Base-by-base conservation (phyloP, 352 stramenopile genomes). In the Pythium rhizo-oryzae region DNA sequence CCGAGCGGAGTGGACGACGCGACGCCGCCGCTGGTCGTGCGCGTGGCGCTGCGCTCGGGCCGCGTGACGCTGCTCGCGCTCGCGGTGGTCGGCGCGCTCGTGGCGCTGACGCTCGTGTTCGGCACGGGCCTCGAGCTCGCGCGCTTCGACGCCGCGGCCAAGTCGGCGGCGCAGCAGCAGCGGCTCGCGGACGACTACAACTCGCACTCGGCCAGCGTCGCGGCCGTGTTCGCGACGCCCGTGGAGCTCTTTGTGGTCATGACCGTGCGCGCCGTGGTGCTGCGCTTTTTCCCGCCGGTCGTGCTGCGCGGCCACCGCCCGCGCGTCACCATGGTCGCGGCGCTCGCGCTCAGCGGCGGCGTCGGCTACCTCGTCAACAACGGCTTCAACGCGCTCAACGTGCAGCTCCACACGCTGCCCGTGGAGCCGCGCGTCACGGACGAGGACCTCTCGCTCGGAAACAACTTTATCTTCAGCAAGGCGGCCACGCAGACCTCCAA, bases 171-270 rank as follows among this genome's bases (percentile, higher is more conserved):
- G 5, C 6, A 39, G 39, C 62, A 50, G 11, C 58, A 47, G 5
- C 4, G 44, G 33, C 59, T 76, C 18, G 63, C 71, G 8, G 65
- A 61, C 55, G 39, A 61, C 55, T 61, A 61, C 55, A 61, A 61
- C 55, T 61, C 55, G 55, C 46, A 51, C 39, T 61, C 55, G 37
- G 55, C 30, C 24, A 61, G 41, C 55, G 55, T 51, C 35, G 39
- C 39, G 39, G 19, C 55, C 4, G 8, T 43, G 21, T 61, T 61
- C 18, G 18, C 37, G 15, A 61, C 47, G 39, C 55, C 55, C 21
- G 44, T 61, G 6, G 55, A 61, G 23, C 16, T 51, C 2, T 35
- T 64, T 18, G 43, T 64, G 24, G 44, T 19, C 4, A 13, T 64
- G 24, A 6, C 25, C 43, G 57, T 55, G 24, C 57, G 52, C 13